phyloP scores from a whole-genome alignment of 371 early-diverging fungal genomes.

The Saksenaea oblongispora region DNA sequence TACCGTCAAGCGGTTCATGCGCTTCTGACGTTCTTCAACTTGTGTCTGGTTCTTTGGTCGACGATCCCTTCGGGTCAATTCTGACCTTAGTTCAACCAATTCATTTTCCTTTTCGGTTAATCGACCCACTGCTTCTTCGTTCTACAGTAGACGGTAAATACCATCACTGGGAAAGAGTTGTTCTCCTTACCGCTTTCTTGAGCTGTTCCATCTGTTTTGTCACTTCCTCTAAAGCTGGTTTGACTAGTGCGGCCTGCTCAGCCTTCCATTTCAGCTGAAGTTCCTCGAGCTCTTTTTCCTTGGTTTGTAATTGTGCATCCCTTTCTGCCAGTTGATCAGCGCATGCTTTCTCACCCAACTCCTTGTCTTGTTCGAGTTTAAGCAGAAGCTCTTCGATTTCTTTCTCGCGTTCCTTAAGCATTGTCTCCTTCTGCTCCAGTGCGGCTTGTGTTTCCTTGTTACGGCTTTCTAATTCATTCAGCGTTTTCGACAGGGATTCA shows the following conservation, averaged over 20 bases:
- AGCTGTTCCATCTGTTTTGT: slow-evolving; percentile 39
- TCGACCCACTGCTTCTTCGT: slow-evolving; percentile 36
- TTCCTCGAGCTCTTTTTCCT: slow-evolving; percentile 36
- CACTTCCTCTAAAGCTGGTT: slow-evolving; percentile 42
- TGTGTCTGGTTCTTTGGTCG: slow-evolving; percentile 21
- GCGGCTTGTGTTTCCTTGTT: slow-evolving; percentile 13
- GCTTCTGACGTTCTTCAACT: slow-evolving; percentile 32
- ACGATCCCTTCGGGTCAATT: slow-evolving; percentile 38
- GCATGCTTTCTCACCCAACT: slow-evolving; percentile 12
- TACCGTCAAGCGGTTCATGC: slow-evolving; percentile 42
- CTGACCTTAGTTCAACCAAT: slow-evolving; percentile 32
- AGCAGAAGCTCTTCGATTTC: slow-evolving; percentile 26
- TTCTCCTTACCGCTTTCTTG: slow-evolving; percentile 35
- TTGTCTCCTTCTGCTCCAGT: slow-evolving; percentile 23
- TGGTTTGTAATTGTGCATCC: slow-evolving; percentile 26
- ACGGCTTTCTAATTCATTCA: background rate
- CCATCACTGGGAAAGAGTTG: background rate
- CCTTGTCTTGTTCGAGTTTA: slow-evolving; percentile 18
- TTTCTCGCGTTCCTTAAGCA: slow-evolving; percentile 26
- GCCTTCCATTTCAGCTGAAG: slow-evolving; percentile 31
- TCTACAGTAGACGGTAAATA: slow-evolving; percentile 18
- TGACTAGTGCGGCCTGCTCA: slow-evolving; percentile 38
- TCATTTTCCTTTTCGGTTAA: slow-evolving; percentile 45
- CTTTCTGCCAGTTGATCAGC: slow-evolving; percentile 32
- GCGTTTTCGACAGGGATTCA: background rate